Base-by-base conservation (phyloP, 2,329 filamentous ascomycete species). In the Grosmannia huntii region DNA sequence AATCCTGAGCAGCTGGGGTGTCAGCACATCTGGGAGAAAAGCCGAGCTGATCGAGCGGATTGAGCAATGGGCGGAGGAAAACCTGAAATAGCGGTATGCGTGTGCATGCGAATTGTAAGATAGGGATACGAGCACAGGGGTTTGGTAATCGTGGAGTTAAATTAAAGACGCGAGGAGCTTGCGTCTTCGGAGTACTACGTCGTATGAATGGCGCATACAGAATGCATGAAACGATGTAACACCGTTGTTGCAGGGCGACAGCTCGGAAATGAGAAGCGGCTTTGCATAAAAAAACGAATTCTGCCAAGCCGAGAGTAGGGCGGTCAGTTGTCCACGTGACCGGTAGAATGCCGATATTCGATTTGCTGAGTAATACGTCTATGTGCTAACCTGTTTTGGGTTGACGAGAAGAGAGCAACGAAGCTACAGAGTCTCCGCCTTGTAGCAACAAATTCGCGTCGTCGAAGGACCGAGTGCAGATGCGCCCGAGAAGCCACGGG, bases 31-130 rank as follows among this genome's bases (percentile, higher is more conserved):
- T 9, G 81, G 81, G 0, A 73, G 73, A 64, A 84, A 84, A 69
- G 73, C 73, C 2, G 77, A 80, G 2, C 65, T 84, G 53, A 64
- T 82, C 5, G 80, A 83, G 61, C 74, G 76, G 60, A 66, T 84
- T 41, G 80, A 82, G 66, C 69, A 79, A 60, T 83, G 79, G 79
- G 69, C 78, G 12, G 80, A 82, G 57, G 71, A 74, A 51, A 78
- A 77, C 56, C 55, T 62, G 57, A 41, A 31, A 12, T 10, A 19
- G 11, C 4, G 48, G 14, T 11, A 28, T 7, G 23, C 23, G 3
- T 28, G 7, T 49, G 19, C 9, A 33, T 33, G 31, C 31, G 11
- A 10, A 33, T 33, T 33, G 31, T 33, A 33, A 33, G 31, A 33
- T 33, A 25, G 11, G 10, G 21, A 25, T 27, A 51, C 23, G 49